Base-by-base conservation (phyloP, 176 grass and related monocot species). In the Tillandsia leiboldiana region DNA sequence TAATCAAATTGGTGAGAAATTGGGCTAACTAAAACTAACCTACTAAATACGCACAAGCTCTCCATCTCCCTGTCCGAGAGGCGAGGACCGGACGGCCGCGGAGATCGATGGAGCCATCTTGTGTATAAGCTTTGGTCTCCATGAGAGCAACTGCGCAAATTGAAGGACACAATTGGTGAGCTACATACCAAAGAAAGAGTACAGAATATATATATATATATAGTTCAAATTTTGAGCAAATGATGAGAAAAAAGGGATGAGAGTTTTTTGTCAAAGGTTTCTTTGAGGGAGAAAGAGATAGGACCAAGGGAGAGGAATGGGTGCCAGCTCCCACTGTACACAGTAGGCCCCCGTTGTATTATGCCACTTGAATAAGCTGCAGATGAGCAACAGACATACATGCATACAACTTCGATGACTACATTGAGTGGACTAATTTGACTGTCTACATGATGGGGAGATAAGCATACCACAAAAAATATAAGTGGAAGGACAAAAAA, bases 101-200 rank as follows among this genome's bases (percentile, higher is more conserved):
- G 75, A 93, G 75, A 69, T 89, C 86, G 17, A 88, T 86, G 22
- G 90, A 84, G 22, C 90, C 86, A 53, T 93, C 90, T 77, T 86
- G 70, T 2, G 90, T 84, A 76, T 77, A 82, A 0, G 59, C 76
- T 73, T 82, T 70, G 72, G 51, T 81, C 50, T 81, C 79, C 79
- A 81, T 81, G 17, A 65, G 56, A 64, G 22, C 50, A 53, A 49
- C 33, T 24, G 56, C 51, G 22, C 50, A 53, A 49, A 54, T 24
- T 48, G 65, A 49, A 33, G 48, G 11, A 48, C 15, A 1, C 33
- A 11, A 17, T 42, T 3, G 7, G 18, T 1, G 65, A 48, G 28
- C 26, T 47, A 28, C 17, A 15, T n/a, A 54, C 5, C 5, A 56
- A n/a, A 56, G 15, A 56, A n/a, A 56, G 13, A n/a, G 52, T 56